Evolutionary conservation across 805 yeast species (phyloP), one percentile per base, ranked within the genome.

Genomic region (Yarrowia osloensis): DNA sequence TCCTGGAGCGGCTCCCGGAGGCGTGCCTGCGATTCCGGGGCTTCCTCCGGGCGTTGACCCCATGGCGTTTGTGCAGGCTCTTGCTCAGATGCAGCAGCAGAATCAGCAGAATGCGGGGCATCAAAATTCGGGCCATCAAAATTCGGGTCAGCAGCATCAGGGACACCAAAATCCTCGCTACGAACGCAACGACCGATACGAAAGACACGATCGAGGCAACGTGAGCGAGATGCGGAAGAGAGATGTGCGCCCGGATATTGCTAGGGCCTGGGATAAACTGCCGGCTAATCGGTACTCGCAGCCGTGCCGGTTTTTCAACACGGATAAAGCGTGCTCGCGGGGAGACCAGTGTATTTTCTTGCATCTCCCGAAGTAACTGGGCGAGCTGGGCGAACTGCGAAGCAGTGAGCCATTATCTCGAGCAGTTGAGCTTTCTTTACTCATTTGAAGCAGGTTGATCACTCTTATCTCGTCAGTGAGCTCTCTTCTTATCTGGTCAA

Each of bases 271-370:
- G 52, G 54, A 61, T 28, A 44, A 29, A 15, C 33, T 61, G n/a
- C 66, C 66, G 24, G 22, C 66, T 4, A 61, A 61, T 22, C 42
- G 66, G 35, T 61, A 61, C 54, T 31, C 42, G 33, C 66, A 61
- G 40, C 66, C 66, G 3, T 61, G 66, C 13, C 44, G 66, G 24
- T 61, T 61, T 29, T 61, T 44, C 26, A 61, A 61, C 33, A 33
- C 66, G 3, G 44, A 46, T 22, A 61, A 46, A 31, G 42, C 66
- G 7, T 61, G 66, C 19, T 61, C 66, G 7, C 3, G 66, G 15
- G 66, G 66, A 21, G 54, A 61, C 33, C 66, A 61, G 66, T 61
- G 66, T 21, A 61, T 61, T 22, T 61, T 61, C 19, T 46, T 61
- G 54, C 66, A 61, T 61, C 54, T 61, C n/a, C 63, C 63, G 4